Evolutionary conservation across 140 eudicot genomes (phyloP).

Genomic region (Bidens hawaiensis): DNA sequence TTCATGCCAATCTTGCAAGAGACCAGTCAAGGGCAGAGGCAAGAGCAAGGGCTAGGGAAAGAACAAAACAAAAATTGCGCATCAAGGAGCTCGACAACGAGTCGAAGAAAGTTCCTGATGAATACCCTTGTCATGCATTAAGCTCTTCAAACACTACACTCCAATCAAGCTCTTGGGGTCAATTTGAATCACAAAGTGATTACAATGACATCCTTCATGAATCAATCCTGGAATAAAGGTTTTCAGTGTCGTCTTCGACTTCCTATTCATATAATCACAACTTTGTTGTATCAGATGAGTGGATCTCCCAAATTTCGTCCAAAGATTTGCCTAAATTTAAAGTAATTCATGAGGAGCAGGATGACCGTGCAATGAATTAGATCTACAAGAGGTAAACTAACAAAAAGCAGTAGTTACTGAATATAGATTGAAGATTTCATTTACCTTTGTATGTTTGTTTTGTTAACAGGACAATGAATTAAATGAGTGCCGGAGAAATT

Average conservation of each 20-base stretch:
- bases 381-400: not conserved
- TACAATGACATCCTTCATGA: not conserved
- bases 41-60: conserved; percentile 62
- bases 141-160: conserved; percentile 2
- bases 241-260: conserved; percentile 8
- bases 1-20: not conserved
- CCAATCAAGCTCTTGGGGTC: conserved; percentile 21
- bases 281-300: conserved; percentile 4
- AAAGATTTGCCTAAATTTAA: not conserved
- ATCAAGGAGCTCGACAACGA: conserved; percentile 8
- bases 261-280: conserved; percentile 11
- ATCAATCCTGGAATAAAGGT: conserved; percentile 2
- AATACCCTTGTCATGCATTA: not conserved
- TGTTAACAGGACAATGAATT: conserved; percentile 1
- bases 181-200: conserved; percentile 12
- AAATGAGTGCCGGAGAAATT: not conserved
- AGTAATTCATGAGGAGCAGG: not conserved
- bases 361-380: not conserved
- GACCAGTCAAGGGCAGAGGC: conserved; percentile 45
- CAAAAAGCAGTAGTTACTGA: not conserved
- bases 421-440: not conserved
- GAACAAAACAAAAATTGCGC: conserved; percentile 36
- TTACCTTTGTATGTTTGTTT: not conserved
- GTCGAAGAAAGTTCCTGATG: not conserved
- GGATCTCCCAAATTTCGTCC: conserved; percentile 10